phyloP scores from a whole-genome alignment of 75 land plant species.

The Picea sitchensis region DNA sequence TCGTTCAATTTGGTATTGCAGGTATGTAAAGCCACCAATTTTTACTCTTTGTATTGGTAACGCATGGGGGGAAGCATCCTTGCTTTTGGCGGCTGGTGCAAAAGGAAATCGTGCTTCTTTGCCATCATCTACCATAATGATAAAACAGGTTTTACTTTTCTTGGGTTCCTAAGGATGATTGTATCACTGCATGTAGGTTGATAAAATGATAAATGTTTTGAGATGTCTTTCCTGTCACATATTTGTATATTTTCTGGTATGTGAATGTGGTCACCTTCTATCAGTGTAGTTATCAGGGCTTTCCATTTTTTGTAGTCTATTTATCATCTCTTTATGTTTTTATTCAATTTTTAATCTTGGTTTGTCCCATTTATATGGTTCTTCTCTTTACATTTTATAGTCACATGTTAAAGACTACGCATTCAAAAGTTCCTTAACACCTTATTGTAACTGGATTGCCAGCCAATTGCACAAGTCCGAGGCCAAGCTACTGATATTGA shows the following conservation, averaged over 20 bases:
- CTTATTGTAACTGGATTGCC: conserved; percentile 11
- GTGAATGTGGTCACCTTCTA: too few species aligned
- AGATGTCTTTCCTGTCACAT: neutral
- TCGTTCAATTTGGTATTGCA: conserved; percentile 12
- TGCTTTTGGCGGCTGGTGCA: conserved; percentile 88
- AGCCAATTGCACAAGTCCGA: conserved; percentile 85
- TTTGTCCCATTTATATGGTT: neutral
- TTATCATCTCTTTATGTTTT: neutral
- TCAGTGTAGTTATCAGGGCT: too few species aligned
- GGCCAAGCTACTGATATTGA: conserved; percentile 95
- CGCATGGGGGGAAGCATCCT: conserved; percentile 99
- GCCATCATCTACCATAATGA: conserved; percentile 95
- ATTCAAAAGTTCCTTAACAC: too few species aligned
- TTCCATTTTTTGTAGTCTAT: too few species aligned
- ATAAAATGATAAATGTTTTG: neutral
- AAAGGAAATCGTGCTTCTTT: conserved; percentile 91
- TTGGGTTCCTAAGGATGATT: conserved; percentile 3
- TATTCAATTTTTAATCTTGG: neutral
- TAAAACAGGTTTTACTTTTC: conserved; percentile 69
- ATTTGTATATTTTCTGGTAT: neutral
- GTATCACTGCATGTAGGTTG: neutral
- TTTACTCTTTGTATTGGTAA: conserved; percentile 93
- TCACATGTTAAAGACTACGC: too few species aligned
- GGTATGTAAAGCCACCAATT: conserved; percentile 78
- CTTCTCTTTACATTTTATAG: too few species aligned